Evolutionary conservation across 441 rosid species (phyloP).

Genomic region (Syzygium malaccense): DNA sequence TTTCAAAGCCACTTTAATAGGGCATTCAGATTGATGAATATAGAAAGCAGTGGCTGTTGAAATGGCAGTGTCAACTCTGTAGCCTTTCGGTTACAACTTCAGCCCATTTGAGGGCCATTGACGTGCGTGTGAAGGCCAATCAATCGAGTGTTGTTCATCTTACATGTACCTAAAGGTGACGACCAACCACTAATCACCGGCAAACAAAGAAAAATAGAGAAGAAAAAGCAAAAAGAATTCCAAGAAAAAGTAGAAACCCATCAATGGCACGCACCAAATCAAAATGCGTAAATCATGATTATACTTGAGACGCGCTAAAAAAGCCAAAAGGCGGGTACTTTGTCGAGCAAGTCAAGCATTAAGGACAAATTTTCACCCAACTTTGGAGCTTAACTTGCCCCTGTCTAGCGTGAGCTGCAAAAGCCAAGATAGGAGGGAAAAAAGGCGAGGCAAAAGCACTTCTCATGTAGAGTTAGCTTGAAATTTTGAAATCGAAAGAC

Average conservation of each 20-base stretch:
- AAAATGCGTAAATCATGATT: neutral
- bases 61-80: neutral
- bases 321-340: neutral
- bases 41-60: neutral
- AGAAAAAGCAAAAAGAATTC: neutral
- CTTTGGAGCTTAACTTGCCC: neutral
- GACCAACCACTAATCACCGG: neutral
- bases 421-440: neutral
- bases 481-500: neutral
- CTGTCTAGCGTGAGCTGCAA: neutral
- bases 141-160: neutral
- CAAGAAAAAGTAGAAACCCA: neutral
- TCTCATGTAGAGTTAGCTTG: neutral
- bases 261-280: neutral
- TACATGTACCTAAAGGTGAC: neutral
- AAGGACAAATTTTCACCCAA: neutral
- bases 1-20: neutral
- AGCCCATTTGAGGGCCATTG: neutral
- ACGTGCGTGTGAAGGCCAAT: neutral
- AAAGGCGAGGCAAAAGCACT: neutral
- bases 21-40: neutral
- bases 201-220: neutral
- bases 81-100: neutral
- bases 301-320: neutral
- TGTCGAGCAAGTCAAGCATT: neutral